phyloP scores from a whole-genome alignment of 805 yeast species.

The Starmerella stellata region DNA sequence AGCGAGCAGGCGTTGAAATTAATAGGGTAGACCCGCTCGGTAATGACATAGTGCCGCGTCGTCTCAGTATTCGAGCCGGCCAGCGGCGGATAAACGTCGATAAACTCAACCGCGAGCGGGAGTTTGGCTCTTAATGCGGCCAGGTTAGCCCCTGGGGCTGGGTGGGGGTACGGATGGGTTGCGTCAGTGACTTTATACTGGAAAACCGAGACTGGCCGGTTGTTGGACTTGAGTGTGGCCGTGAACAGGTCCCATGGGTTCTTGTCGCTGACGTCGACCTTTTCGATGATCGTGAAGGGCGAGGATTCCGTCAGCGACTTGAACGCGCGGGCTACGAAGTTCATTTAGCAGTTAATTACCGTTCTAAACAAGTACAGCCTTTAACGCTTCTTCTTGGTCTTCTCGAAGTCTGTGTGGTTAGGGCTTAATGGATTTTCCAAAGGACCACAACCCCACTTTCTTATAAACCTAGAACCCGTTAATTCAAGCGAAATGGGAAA shows the following conservation, averaged over 20 bases:
- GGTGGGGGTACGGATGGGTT: background rate
- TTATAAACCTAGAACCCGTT: too few relatives aligned
- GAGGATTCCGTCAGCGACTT: background rate
- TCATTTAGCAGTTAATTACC: background rate
- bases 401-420: too few relatives aligned
- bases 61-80: background rate
- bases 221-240: conserved; percentile 34
- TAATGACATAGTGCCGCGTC: conserved; percentile 39
- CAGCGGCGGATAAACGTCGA: conserved; percentile 28
- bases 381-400: too few relatives aligned
- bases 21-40: conserved; percentile 49
- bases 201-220: conserved; percentile 25
- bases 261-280: conserved; percentile 16
- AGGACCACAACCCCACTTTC: too few relatives aligned
- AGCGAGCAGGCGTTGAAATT: conserved; percentile 12
- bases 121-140: conserved; percentile 23
- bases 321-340: background rate
- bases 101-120: conserved; percentile 48
- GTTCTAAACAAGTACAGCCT: too few relatives aligned
- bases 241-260: conserved; percentile 46
- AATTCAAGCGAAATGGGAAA: too few relatives aligned
- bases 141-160: background rate
- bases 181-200: background rate
- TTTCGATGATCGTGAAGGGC: conserved; percentile 24
- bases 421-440: too few relatives aligned